These are phyloP conservation scores for Dictyostelium brefeldianum DNA, from an alignment of 78 protist species.

Conservation along the genomic window DNA sequence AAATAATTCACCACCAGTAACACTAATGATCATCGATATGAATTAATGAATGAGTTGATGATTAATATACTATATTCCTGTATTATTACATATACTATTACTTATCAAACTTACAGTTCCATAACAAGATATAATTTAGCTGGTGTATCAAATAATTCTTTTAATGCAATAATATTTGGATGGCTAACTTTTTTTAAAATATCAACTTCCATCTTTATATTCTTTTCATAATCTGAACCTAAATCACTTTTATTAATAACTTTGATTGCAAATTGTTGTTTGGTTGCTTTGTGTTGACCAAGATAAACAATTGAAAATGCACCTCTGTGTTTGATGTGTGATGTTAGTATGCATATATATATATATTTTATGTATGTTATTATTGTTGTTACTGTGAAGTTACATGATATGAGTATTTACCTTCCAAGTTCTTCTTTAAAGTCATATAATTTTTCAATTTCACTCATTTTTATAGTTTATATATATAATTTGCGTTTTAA, in stretches of 20 bases:
- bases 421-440: constrained; percentile 81
- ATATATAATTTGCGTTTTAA: neutral
- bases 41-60: neutral
- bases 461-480: constrained; percentile 17
- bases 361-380: too few species aligned
- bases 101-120: constrained; percentile 67
- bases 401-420: constrained; percentile 3
- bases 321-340: constrained; percentile 71
- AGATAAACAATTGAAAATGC: constrained; percentile 80
- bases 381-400: neutral
- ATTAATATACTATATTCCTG: neutral
- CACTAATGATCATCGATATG: too few species aligned
- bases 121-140: constrained; percentile 71
- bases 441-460: constrained; percentile 59
- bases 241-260: constrained; percentile 71
- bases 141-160: constrained; percentile 81
- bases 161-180: constrained; percentile 80
- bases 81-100: neutral
- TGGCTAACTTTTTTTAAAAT: constrained; percentile 69
- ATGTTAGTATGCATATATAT: too few species aligned
- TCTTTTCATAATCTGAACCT: constrained; percentile 75
- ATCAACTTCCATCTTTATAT: constrained; percentile 80
- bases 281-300: constrained; percentile 72
- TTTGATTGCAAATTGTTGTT: constrained; percentile 78
- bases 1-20: constrained; percentile 95